A percentile compares a stretch with the other conserved stretches of the same genome.
These are phyloP conservation scores for Gossypium gossypioides DNA, from an alignment of 441 rosid species.

Conservation along the genomic window DNA sequence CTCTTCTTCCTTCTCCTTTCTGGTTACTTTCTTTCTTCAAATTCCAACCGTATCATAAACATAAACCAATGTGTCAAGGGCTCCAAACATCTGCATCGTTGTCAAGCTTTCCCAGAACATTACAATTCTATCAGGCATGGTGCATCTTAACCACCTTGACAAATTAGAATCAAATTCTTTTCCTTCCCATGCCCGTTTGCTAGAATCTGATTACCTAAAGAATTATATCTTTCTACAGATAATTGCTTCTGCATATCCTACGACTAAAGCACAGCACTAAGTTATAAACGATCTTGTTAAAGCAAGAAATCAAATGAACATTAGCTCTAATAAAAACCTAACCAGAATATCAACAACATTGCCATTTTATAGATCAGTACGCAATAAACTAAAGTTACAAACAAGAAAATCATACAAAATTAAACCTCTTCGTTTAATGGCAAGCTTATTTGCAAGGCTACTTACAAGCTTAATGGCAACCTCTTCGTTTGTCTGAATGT, in stretches of 20 bases:
- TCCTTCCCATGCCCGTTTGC: neutral
- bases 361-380: neutral
- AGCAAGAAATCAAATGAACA: neutral
- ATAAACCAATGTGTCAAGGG: neutral
- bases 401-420: neutral
- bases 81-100: neutral
- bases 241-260: neutral
- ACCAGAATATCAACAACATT: neutral
- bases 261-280: neutral
- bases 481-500: conserved; percentile 82
- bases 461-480: conserved; percentile 93
- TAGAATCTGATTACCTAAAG: neutral
- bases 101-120: neutral
- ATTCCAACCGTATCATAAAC: too few species aligned
- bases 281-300: neutral
- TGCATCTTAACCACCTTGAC: neutral
- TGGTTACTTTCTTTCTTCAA: too few species aligned
- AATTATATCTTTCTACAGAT: neutral
- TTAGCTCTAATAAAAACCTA: neutral
- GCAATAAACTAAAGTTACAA: neutral
- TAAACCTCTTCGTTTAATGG: neutral
- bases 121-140: neutral
- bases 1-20: too few species aligned
- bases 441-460: conserved; percentile 14
- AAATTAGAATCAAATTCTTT: neutral